Evolutionary conservation across 768 basidiomycete genomes (phyloP), one percentile per base, ranked within the genome.

Genomic region (Harrya chromipes): DNA sequence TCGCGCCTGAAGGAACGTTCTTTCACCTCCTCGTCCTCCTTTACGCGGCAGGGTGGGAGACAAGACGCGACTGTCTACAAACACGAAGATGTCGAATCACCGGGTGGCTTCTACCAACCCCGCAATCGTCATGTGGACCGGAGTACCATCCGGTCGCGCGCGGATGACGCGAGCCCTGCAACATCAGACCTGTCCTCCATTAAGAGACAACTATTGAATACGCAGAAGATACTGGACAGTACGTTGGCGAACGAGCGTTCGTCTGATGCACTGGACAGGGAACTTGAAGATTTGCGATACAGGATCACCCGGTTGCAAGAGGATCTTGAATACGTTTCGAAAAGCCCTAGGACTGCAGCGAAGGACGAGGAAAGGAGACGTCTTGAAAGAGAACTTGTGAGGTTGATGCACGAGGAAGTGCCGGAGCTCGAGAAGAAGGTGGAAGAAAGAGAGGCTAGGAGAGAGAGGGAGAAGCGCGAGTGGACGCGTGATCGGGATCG

Each of bases 51-150:
- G 43, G 77, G 82, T 2, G 75, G 77, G 5, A 79, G 87, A 11
- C 82, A 84, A 54, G 97, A 99, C 65, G 97, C 93, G 2, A 90
- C 92, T 0, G 86, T 92, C 29, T 99, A 97, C 74, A 90, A 90
- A 59, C 88, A 97, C 70, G 77, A 76, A 23, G 84, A 82, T 58
- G 75, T 74, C 7, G 77, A 77, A 36, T 80, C 81, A 4, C 70
- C 78, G 1, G 75, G 79, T 38, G 77, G 80, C 3, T 81, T 85
- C 45, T 98, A 97, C 73, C 84, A 87, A 61, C 82, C 91, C 3
- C 80, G 81, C 9, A 80, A 80, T 10, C 81, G 97, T 1, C 94
- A 97, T 63, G 71, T 99, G 40, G 88, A 97, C 64, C 84, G 97
- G 4, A 81, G 82, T 52, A 75, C 86, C 14, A 82, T 99, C 33